These are phyloP conservation scores for Biancaea sappan DNA, from an alignment of 306 rosid genomes.

Conservation along the genomic window DNA sequence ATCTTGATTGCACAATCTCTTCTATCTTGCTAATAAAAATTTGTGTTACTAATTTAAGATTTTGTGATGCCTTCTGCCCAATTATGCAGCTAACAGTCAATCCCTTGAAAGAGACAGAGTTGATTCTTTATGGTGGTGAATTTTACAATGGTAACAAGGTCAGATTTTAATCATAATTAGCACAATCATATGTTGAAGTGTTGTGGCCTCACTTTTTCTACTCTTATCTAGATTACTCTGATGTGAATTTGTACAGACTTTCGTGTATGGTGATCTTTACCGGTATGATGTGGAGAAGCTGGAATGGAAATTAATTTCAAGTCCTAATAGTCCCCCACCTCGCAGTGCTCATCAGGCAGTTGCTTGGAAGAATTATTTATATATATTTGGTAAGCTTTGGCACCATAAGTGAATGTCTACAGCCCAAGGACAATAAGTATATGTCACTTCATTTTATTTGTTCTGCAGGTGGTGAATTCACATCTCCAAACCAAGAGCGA, in stretches of 20 bases:
- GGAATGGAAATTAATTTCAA: constrained; percentile 88
- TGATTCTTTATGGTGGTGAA: constrained; percentile 91
- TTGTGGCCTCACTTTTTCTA: neutral
- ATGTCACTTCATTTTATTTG: neutral
- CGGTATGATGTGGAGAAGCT: constrained; percentile 85
- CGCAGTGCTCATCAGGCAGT: constrained; percentile 98
- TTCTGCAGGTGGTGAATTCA: constrained; percentile 87
- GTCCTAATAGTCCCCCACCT: constrained; percentile 99
- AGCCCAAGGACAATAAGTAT: neutral
- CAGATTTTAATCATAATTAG: neutral
- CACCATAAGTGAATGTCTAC: neutral
- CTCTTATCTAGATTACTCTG: neutral
- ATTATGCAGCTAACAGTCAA: constrained; percentile 68
- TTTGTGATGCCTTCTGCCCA: neutral
- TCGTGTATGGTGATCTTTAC: constrained; percentile 83
- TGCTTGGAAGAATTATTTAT: constrained; percentile 93
- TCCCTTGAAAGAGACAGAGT: constrained; percentile 94
- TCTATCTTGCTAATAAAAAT: neutral
- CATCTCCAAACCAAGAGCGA: constrained; percentile 97
- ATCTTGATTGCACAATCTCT: neutral
- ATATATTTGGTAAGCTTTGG: constrained; percentile 69
- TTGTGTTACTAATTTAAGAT: neutral
- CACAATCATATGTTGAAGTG: constrained; percentile 1
- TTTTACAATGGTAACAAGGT: constrained; percentile 98
- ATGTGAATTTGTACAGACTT: constrained; percentile 65